Evolutionary conservation across 805 yeast species (phyloP).

Genomic region (Komagataella kurtzmanii): DNA sequence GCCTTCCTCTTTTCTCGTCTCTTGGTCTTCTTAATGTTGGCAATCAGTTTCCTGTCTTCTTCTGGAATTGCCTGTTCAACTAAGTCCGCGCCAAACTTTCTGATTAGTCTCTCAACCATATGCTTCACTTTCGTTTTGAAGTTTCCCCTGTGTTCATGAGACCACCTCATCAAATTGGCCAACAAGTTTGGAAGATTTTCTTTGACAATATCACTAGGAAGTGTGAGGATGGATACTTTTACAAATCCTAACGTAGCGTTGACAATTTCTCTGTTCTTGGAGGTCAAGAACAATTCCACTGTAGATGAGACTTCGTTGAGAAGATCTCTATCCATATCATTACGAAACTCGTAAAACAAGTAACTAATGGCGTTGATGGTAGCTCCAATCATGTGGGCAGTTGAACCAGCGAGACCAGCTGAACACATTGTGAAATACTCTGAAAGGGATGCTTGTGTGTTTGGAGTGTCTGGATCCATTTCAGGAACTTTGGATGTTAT

Average conservation of each 20-base stretch:
- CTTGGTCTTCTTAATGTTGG: constrained; percentile 75
- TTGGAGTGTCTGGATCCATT: constrained; percentile 48
- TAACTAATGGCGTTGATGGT: constrained; percentile 84
- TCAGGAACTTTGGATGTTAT: constrained; percentile 55
- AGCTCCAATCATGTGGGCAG: constrained; percentile 96
- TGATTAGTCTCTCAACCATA: constrained; percentile 77
- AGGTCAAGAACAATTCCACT: constrained; percentile 79
- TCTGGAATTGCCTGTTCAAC: constrained; percentile 81
- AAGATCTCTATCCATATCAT: constrained; percentile 41
- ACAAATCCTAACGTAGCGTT: constrained; percentile 91
- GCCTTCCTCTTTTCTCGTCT: constrained; percentile 72
- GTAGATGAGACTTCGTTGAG: constrained; percentile 72
- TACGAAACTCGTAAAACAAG: constrained; percentile 74
- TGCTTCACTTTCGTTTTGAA: constrained; percentile 90
- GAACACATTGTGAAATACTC: constrained; percentile 88
- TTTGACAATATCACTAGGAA: constrained; percentile 67
- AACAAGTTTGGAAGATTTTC: constrained; percentile 55
- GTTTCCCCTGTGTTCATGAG: constrained; percentile 92
- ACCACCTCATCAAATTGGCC: constrained; percentile 73
- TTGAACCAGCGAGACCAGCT: constrained; percentile 91
- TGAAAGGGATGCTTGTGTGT: constrained; percentile 51
- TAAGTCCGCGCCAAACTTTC: constrained; percentile 84
- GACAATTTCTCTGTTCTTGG: constrained; percentile 86
- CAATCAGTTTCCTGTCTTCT: constrained; percentile 70
- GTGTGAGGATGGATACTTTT: constrained; percentile 72